Percentiles rank a stretch among this genome's conserved stretches.
Conservation (phyloP, 768 basidiomycete species). For the Naganishia kalamii region DNA sequence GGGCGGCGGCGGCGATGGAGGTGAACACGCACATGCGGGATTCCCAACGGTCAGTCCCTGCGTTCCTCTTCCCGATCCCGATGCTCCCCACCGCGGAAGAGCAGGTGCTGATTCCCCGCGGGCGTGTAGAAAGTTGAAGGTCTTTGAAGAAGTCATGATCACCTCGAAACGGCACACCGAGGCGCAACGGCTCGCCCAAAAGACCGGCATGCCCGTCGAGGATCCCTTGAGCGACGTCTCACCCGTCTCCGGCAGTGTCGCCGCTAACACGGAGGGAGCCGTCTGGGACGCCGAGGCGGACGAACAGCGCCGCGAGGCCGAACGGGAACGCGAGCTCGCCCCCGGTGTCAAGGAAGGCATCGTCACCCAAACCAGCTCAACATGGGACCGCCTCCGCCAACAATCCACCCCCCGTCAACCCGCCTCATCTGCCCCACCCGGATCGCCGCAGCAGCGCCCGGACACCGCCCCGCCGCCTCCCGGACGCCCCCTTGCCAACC, state of each 20-base stretch:
- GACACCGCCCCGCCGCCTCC: not conserved
- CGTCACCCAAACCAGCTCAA: not conserved
- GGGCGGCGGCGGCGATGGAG: conserved; percentile 32
- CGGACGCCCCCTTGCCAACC: not conserved
- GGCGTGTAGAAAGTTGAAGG: conserved; percentile 27
- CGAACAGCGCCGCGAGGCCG: conserved; percentile 1
- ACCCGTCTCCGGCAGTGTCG: not conserved
- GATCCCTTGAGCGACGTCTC: not conserved
- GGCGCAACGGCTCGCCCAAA: conserved; percentile 1
- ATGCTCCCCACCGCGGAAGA: not conserved
- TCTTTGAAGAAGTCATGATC: conserved; percentile 32
- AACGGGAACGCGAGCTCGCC: not conserved
- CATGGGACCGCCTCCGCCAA: conserved; percentile 20
- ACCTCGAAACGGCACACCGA: conserved; percentile 24
- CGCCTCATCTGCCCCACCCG: not conserved
- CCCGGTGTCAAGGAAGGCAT: not conserved
- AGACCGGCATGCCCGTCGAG: no score
- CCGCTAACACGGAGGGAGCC: no score
- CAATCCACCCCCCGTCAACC: not conserved
- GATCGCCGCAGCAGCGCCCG: not conserved
- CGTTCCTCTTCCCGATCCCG: not conserved
- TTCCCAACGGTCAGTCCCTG: conserved; percentile 28
- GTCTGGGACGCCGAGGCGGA: conserved; percentile 13
- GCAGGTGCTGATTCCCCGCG: not conserved
- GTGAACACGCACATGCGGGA: conserved; percentile 34